Base-by-base conservation (phyloP, 2,329 filamentous ascomycete species). In the Cordyceps cateniannulata region DNA sequence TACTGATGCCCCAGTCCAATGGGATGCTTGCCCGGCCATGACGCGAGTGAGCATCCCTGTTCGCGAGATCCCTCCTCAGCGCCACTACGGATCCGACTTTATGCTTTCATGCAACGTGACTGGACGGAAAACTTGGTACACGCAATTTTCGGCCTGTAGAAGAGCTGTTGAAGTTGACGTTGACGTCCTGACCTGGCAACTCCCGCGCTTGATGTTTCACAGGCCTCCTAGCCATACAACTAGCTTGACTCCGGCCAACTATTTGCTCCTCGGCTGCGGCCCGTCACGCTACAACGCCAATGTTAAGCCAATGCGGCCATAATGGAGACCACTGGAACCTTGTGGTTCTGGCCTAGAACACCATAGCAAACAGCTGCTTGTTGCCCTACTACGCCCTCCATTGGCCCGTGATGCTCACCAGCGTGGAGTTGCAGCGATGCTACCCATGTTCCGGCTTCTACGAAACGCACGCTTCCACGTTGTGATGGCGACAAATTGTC, bases 251-350 rank as follows among this genome's bases (percentile, higher is more conserved):
- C 6, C 16, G 45, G 35, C 38, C 16, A 12, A 52, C 48, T 45
- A 52, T 35, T 52, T 32, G 44, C 32, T 49, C 9, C 29, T 40
- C 44, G 53, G 53, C 40, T 47, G n/a, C 44, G 54, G 44, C 54
- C 54, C 54, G 54, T 20, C 29, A 57, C 54, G 22, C 54, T 49
- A 40, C 44, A 40, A 40, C 54, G 54, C 22, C 54, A 57, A 57
- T 49, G 54, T 57, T 57, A 29, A 29, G 14, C 42, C 44, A 57
- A 48, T 48, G 54, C 20, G 44, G 44, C 44, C 25, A 47, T 47
- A 20, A 56, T 56, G 53, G 53, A n/a, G 53, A 18, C 25, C 2
- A 32, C 25, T 25, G 42, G 53, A 44, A 16, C 51, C 27, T 56
- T 22, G n/a, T 12, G 24, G 18, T 29, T 50, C 27, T 44, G n/a